Evolutionary conservation across 441 rosid genomes (phyloP).

Genomic region (Syzygium malaccense): DNA sequence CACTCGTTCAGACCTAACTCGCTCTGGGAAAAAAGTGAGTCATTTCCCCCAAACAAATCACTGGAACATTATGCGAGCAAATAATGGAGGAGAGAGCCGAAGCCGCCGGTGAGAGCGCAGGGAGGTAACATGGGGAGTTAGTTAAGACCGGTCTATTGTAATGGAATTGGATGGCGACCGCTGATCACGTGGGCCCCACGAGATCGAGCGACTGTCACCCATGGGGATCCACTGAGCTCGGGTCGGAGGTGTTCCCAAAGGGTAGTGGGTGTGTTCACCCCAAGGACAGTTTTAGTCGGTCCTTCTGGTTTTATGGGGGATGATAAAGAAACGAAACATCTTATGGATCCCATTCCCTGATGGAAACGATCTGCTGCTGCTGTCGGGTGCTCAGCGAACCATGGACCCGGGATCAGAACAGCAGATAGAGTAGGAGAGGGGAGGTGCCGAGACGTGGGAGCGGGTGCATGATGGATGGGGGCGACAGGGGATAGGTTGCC

Average conservation of each 20-base stretch:
- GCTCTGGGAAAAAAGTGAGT: background rate
- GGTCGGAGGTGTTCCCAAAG: background rate
- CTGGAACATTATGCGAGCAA: background rate
- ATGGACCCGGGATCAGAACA: background rate
- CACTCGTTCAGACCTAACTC: background rate
- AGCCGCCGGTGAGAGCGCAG: too few species aligned
- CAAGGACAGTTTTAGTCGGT: background rate
- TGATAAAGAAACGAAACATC: background rate
- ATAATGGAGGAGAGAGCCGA: background rate
- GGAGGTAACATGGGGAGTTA: background rate
- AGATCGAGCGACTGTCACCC: background rate
- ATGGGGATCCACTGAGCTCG: background rate
- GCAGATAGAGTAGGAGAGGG: background rate
- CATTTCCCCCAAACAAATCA: background rate
- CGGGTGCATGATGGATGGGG: background rate
- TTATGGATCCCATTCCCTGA: fast-evolving
- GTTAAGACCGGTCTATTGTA: background rate
- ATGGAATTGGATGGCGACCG: background rate
- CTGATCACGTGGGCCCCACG: background rate
- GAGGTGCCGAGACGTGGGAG: background rate
- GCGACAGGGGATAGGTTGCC: background rate
- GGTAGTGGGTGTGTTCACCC: background rate
- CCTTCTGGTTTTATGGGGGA: background rate
- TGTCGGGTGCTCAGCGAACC: background rate
- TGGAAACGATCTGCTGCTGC: background rate